Evolutionary conservation across 192 early-diverging fungal species (phyloP).

Genomic region (Oehlia diaphana): DNA sequence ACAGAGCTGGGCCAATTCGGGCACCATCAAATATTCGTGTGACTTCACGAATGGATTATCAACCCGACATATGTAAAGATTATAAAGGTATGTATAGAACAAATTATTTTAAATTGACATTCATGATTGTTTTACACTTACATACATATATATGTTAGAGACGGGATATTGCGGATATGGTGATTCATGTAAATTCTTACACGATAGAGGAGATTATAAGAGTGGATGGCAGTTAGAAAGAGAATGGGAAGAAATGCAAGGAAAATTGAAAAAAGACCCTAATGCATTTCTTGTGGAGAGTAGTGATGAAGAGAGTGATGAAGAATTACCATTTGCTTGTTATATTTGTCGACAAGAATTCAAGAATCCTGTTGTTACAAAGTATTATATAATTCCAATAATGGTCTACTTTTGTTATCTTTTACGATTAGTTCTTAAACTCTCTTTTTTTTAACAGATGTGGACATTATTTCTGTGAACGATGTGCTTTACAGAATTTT

Average conservation of each 20-base stretch:
- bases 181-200: conserved; percentile 96
- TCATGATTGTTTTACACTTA: background rate
- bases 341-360: conserved; percentile 90
- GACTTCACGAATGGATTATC: conserved; percentile 90
- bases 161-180: conserved; percentile 97
- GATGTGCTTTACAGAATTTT: conserved; percentile 85
- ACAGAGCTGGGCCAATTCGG: conserved; percentile 71
- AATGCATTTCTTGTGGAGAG: conserved; percentile 47
- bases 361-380: conserved; percentile 86
- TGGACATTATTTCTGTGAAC: conserved; percentile 96
- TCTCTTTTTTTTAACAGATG: conserved; percentile 53
- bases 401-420: background rate
- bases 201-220: conserved; percentile 97
- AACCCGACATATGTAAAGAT: conserved; percentile 98
- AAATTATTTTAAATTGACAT: background rate
- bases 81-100: conserved; percentile 73
- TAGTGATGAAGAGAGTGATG: conserved; percentile 59
- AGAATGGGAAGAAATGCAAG: conserved; percentile 93
- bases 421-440: background rate
- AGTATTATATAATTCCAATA: conserved; percentile 35
- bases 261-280: conserved; percentile 54
- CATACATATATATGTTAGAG: conserved; percentile 38
- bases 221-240: conserved; percentile 96
- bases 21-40: conserved; percentile 76
- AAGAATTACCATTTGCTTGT: conserved; percentile 94